Evolutionary conservation across 2,329 filamentous ascomycete genomes (phyloP), one percentile per base, ranked within the genome.

Genomic region (Daldinia sp.): DNA sequence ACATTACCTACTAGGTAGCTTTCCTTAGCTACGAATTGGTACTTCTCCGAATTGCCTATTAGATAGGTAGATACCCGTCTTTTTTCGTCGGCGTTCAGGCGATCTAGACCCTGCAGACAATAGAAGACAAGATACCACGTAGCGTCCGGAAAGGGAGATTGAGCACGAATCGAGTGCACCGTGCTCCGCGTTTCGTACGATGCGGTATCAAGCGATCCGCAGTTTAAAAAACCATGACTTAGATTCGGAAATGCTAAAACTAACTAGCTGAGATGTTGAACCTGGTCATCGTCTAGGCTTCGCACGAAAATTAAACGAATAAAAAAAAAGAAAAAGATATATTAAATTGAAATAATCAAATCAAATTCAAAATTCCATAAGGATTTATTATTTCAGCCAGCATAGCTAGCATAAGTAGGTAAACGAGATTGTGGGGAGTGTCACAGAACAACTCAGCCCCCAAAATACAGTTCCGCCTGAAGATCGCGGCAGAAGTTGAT

Each of bases 371-470:
- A 50, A 51, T 9, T 18, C 46, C 15, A 30, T 13, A 30, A 15
- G 23, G 46, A 10, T 18, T 18, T 26, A 3, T 20, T 44, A n/a
- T 44, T 54, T 54, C 51, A 54, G 51, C 51, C 51, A 54, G n/a
- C 15, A 23, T 15, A 30, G 5, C 10, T 23, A 23, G 5, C 7
- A 9, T 9, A 35, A 35, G 51, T 72, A 35, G 9, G 51, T 72
- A 67, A 69, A 69, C 66, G 66, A 71, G 66, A 69, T 67, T 71
- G 67, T 69, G 67, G 67, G 64, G 65, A 66, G 65, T 64, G 30
- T 68, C 67, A 68, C 64, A 67, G 41, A 20, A 46, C 39, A 46
- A 53, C 63, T 65, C 62, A 69, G 67, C 63, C 59, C 63, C 58
- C 54, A 68, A 68, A 42, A 56, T 1, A 33, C 28, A 53, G 42